These are phyloP conservation scores for Russula sp. DNA, from an alignment of 768 basidiomycete genomes.

Conservation along the genomic window DNA sequence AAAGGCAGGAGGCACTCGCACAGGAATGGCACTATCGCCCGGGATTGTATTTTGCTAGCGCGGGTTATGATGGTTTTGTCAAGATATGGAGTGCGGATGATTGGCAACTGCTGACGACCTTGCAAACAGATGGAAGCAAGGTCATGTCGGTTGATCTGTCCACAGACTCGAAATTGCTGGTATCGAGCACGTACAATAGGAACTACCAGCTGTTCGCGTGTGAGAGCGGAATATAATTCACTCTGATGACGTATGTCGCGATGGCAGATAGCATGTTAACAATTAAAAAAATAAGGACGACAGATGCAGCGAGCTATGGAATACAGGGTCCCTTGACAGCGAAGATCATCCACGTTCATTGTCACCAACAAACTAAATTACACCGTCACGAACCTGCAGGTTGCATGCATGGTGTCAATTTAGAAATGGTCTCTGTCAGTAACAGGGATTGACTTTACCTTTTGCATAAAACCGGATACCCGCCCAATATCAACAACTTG, in stretches of 20 bases:
- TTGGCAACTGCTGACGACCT: conserved; percentile 86
- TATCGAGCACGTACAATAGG: conserved; percentile 88
- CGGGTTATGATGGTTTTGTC: conserved; percentile 93
- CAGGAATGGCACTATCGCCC: conserved; percentile 81
- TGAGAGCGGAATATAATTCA: conserved; percentile 35
- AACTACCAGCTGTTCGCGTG: conserved; percentile 92
- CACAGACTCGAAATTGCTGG: conserved; percentile 77
- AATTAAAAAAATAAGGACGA: conserved; percentile 21
- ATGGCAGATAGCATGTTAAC: conserved; percentile 25
- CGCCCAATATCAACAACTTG: conserved; percentile 79
- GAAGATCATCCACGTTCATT: conserved; percentile 12
- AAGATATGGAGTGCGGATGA: conserved; percentile 98
- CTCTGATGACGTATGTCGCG: neutral
- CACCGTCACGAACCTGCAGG: conserved; percentile 57
- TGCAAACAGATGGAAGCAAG: conserved; percentile 95
- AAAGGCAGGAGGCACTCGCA: conserved; percentile 37
- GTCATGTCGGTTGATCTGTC: conserved; percentile 97
- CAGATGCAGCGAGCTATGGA: conserved; percentile 27
- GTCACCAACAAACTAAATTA: conserved; percentile 42
- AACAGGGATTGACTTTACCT: conserved; percentile 46
- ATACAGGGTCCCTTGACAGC: conserved; percentile 19
- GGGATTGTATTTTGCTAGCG: conserved; percentile 88
- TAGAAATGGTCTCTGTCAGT: neutral
- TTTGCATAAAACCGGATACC: conserved; percentile 90
- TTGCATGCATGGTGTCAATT: neutral